Base-by-base conservation (phyloP, 2,329 filamentous ascomycete species). In the Aspergillus tamarii region DNA sequence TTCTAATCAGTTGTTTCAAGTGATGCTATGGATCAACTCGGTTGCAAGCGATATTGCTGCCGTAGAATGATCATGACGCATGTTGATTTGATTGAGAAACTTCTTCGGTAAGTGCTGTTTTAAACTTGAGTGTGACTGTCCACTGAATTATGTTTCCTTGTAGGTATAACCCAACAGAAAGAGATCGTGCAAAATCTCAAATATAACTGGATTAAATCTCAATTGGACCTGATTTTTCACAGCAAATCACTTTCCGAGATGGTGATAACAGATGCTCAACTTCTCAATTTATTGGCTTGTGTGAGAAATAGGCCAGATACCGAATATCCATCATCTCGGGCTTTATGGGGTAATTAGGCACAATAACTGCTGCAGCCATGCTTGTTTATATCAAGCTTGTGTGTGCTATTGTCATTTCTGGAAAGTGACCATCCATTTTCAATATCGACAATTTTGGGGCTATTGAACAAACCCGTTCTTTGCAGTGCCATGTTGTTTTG, bases 61-160 rank as follows among this genome's bases (percentile, higher is more conserved):
- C 92, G 95, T 72, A 91, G 95, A 75, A 99, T 99, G 95, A 89
- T 99, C 80, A 97, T 99, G 91, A 99, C 95, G 64, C 95, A 99
- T 81, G 95, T 99, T 74, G 95, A 99, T 79, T 85, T 99, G 66
- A 97, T 99, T 73, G 95, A 99, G 85, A 99, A 99, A 83, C 88
- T 99, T 57, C 88, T 99, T 69, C 92, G 94, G 92, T 96, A 89
- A 72, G 87, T 73, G 41, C 48, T 21, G 36, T 54, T 21, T 14
- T 5, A 46, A 19, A 14, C 2, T 52, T n/a, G 30, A 36, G 21
- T 26, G 4, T 19, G 12, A 9, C n/a, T 26, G 14, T 12, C 16
- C 26, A 56, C 28, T 59, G 36, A 64, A 60, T 63, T 3, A 23
- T 55, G 34, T 39, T 53, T 2, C 56, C n/a, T 32, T 28, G n/a